Percentiles rank a stretch among this genome's conserved stretches.
phyloP scores from a whole-genome alignment of 345 rosid species.

The Aquilaria sinensis region DNA sequence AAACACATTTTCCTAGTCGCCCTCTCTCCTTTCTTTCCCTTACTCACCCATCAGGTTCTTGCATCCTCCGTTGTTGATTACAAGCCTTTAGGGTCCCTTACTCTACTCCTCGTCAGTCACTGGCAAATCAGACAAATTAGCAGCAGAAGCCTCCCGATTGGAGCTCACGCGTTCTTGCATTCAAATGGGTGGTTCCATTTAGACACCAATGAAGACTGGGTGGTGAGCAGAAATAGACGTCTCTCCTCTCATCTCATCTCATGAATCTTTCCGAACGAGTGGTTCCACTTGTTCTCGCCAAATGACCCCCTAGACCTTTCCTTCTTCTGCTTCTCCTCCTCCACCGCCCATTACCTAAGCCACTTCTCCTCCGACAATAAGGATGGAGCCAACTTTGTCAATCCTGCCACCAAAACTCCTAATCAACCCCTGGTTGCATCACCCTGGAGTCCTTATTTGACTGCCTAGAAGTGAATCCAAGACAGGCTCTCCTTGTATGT shows the following conservation, averaged over 20 bases:
- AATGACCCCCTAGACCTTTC: slow-evolving; percentile 42
- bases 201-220: too few species aligned
- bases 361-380: not conserved
- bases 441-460: slow-evolving; percentile 82
- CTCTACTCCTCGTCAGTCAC: too few species aligned
- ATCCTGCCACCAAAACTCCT: slow-evolving; percentile 19
- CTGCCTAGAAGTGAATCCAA: slow-evolving; percentile 98
- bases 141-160: too few species aligned
- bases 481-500: slow-evolving; percentile 79
- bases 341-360: slow-evolving; percentile 25
- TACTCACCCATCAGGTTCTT: too few species aligned
- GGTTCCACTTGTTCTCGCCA: slow-evolving; percentile 36
- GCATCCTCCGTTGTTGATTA: too few species aligned
- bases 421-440: slow-evolving; percentile 32
- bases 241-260: slow-evolving; percentile 4
- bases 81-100: too few species aligned
- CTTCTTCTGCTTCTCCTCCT: slow-evolving; percentile 60
- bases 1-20: too few species aligned
- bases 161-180: too few species aligned
- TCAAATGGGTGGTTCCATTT: too few species aligned
- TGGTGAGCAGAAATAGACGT: slow-evolving; percentile 5
- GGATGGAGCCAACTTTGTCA: slow-evolving; percentile 8
- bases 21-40: too few species aligned
- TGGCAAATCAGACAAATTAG: too few species aligned
- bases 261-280: slow-evolving; percentile 69